Evolutionary conservation across 345 rosid species (phyloP).

Genomic region (Acer yangbiense): DNA sequence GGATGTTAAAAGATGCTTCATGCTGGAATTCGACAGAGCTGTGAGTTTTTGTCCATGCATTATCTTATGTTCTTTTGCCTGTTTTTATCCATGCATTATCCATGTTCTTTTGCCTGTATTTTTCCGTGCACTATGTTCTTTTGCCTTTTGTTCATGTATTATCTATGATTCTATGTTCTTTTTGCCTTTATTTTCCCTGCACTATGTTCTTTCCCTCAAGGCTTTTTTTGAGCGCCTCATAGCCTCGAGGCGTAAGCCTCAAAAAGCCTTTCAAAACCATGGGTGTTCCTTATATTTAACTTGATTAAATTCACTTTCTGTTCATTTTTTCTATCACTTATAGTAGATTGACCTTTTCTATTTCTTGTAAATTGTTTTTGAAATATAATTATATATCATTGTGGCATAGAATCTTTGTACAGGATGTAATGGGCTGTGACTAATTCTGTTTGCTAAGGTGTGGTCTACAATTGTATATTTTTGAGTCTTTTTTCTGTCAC

Average conservation of each 20-base stretch:
- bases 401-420: background rate
- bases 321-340: background rate
- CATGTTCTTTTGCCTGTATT: background rate
- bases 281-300: background rate
- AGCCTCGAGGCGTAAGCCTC: too few species aligned
- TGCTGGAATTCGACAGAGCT: constrained; percentile 94
- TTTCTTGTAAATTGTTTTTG: background rate
- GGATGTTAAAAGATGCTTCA: constrained; percentile 96
- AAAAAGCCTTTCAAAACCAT: too few species aligned
- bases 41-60: constrained; percentile 50
- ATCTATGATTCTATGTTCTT: too few species aligned
- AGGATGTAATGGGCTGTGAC: background rate
- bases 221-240: too few species aligned
- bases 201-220: too few species aligned
- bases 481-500: background rate
- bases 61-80: background rate
- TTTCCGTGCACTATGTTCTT: too few species aligned
- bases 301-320: background rate
- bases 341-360: background rate
- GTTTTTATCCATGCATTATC: background rate
- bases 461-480: background rate
- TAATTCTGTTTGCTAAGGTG: background rate
- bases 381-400: background rate
- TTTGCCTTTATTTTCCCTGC: too few species aligned
- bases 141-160: too few species aligned